Evolutionary conservation across 2,329 filamentous ascomycete species (phyloP).

Genomic region (Fusarium phyllophilum): DNA sequence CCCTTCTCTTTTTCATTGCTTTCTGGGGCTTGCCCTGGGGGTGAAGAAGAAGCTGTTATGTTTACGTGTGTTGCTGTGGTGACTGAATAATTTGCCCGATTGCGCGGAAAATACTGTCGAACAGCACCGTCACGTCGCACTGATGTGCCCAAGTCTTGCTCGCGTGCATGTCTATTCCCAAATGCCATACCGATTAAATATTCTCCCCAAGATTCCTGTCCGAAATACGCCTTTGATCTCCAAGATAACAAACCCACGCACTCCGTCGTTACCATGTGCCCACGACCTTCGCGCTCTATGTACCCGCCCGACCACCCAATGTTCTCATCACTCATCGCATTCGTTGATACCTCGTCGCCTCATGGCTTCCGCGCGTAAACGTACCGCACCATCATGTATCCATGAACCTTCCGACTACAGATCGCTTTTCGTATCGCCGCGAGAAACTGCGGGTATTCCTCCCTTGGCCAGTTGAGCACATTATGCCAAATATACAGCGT

Average conservation of each 20-base stretch:
- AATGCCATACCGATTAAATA: background rate
- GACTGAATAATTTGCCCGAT: fast-evolving
- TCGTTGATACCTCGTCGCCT: background rate
- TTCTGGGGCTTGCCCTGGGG: constrained; percentile 57
- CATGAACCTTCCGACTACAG: constrained; percentile 28
- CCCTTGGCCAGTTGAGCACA: constrained; percentile 30
- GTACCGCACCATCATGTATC: constrained; percentile 36
- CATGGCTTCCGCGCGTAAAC: constrained; percentile 35
- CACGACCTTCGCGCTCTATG: background rate
- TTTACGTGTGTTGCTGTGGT: background rate
- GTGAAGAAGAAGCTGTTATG: constrained; percentile 60
- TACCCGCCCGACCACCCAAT: background rate
- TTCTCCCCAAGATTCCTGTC: background rate
- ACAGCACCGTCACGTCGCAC: fast-evolving
- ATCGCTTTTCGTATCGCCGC: constrained; percentile 18
- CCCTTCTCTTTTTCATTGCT: constrained; percentile 65
- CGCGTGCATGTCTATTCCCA: background rate
- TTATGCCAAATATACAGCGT: constrained; percentile 34
- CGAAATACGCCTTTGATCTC: background rate
- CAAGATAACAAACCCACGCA: no score
- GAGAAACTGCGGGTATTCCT: constrained; percentile 35
- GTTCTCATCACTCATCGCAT: background rate
- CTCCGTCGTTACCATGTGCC: background rate
- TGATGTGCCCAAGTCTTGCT: no score
- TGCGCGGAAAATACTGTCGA: fast-evolving